Evolutionary conservation across 2,329 filamentous ascomycete species (phyloP), one percentile per base, ranked within the genome.

Genomic region (Keithomyces neogunnii): DNA sequence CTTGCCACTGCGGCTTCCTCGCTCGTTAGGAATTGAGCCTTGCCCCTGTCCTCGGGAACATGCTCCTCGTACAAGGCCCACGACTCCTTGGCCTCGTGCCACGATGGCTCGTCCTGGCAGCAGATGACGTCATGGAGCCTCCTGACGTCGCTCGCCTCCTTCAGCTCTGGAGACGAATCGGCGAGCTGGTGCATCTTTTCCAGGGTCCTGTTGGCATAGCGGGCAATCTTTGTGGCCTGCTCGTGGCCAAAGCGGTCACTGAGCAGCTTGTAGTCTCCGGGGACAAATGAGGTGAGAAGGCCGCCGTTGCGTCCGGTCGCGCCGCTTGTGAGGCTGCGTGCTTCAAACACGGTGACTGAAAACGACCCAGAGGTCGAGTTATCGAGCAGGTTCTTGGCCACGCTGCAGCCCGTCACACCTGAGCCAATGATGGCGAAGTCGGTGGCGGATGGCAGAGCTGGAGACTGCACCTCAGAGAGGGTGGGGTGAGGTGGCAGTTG

Each of bases 141-240:
- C 4, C 60, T 53, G n/a, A 57, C 52, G 35, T 60, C 51, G 46
- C 58, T 57, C 5, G 49, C 50, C 3, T 55, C 45, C 30, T 56
- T 49, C 13, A 56, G 31, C 28, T 56, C 49, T 6, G 45, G 45
- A n/a, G 56, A 53, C 47, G 55, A 54, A 10, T 52, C 51, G 3
- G 56, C 51, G 9, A 62, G 54, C 51, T 50, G 53, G 7, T 52
- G 51, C 47, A 52, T 52, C 47, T 46, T 52, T 28, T 66, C 60
- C 4, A 75, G 58, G 47, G 73, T 70, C 32, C 59, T 48, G 30
- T 71, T 58, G 53, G 71, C 69, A 49, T 77, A 76, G 1, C 65
- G 58, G 1, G 69, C 64, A n/a, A 77, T 65, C 45, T 66, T 63
- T 19, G 65, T 65, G 2, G 75, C 74, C 3, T 64, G 59, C 40